Percentiles rank a stretch among this genome's conserved stretches.
Evolutionary conservation across 441 rosid genomes (phyloP).

Genomic region (Mallotus repandus): DNA sequence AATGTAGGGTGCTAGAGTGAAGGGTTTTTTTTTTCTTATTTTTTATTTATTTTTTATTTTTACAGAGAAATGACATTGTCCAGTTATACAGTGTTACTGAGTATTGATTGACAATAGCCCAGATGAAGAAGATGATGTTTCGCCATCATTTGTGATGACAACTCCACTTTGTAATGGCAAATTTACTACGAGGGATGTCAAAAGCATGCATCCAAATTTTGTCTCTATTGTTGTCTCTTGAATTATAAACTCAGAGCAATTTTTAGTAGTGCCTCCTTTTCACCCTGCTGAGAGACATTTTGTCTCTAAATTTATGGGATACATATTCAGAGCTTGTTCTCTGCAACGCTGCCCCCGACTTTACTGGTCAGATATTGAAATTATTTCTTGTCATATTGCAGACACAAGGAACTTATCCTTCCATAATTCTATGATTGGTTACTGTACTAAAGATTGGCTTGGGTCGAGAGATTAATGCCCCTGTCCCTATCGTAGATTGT

Average conservation of each 20-base stretch:
- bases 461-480: no score
- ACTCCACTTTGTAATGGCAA: constrained; percentile 11
- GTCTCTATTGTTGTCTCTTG: constrained; percentile 20
- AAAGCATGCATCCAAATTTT: constrained; percentile 10
- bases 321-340: constrained; percentile 18
- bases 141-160: not conserved
- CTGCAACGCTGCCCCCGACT: constrained; percentile 8
- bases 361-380: constrained; percentile 7
- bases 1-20: not conserved
- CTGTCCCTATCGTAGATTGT: no score
- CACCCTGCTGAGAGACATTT: not conserved
- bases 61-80: constrained; percentile 12
- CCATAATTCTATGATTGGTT: no score
- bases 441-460: no score
- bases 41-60: not conserved
- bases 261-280: not conserved
- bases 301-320: constrained; percentile 1
- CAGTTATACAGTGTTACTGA: no score
- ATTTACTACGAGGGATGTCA: constrained; percentile 10
- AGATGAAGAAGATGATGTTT: not conserved
- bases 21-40: not conserved
- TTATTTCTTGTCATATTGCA: not conserved
- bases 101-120: no score
- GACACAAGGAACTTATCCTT: no score
- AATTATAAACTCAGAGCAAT: not conserved